phyloP scores from a whole-genome alignment of 495 filamentous ascomycete species.

The Staphylotrichum longicolle region DNA sequence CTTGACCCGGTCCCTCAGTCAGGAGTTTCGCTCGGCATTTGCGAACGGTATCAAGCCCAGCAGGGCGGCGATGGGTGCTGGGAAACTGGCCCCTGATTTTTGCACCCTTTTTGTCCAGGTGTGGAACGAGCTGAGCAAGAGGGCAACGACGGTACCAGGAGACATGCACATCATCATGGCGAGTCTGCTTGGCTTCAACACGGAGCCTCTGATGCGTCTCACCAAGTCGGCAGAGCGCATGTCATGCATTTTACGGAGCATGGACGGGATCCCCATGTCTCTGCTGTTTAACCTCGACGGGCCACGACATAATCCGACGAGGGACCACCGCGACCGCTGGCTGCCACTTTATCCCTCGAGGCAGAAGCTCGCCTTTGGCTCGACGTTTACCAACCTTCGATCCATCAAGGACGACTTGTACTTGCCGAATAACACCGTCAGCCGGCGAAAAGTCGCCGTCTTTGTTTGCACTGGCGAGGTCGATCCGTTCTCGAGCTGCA shows the following conservation, averaged over 20 bases:
- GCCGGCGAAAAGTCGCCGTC: conserved; percentile 22
- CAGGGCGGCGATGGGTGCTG: conserved; percentile 3
- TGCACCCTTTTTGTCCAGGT: conserved; percentile 27
- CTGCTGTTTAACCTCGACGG: conserved; percentile 24
- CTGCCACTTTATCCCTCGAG: conserved; percentile 24
- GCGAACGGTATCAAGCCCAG: conserved; percentile 22
- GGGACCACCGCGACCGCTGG: conserved; percentile 27
- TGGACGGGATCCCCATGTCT: conserved; percentile 27
- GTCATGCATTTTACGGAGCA: conserved; percentile 24
- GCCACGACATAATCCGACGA: conserved; percentile 19
- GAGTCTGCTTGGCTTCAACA: conserved; percentile 25
- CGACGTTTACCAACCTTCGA: conserved; percentile 24
- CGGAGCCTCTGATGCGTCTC: conserved; percentile 20
- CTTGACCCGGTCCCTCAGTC: conserved; percentile 16
- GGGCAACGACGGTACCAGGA: conserved; percentile 21
- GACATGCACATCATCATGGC: conserved; percentile 29
- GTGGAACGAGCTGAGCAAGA: conserved; percentile 30
- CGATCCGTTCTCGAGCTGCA: conserved; percentile 19
- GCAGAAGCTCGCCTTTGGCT: conserved; percentile 19
- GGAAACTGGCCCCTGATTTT: conserved; percentile 19
- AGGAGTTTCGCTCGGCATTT: conserved; percentile 23
- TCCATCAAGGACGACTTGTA: conserved; percentile 21
- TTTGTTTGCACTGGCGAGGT: conserved; percentile 22
- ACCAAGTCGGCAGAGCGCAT: conserved; percentile 26
- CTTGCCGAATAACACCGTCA: conserved; percentile 27